Conservation (phyloP, 1,284 basidiomycete genomes). For the Anthracocystis setariae region DNA sequence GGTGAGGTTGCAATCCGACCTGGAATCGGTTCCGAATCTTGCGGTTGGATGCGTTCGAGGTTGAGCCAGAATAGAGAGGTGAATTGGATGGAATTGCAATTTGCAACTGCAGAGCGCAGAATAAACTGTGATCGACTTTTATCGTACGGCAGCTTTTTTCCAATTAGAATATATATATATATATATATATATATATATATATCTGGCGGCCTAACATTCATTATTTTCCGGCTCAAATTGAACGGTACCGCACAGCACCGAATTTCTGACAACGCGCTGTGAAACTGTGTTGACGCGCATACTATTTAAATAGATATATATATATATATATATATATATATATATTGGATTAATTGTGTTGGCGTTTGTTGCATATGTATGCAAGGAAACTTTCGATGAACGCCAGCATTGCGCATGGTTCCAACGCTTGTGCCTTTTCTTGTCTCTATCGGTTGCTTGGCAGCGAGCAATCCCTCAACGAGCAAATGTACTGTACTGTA, state of each 20-base stretch:
- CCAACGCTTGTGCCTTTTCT: not conserved
- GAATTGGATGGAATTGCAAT: constrained; percentile 8
- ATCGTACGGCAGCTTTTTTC: constrained; percentile 8
- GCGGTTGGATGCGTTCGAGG: not conserved
- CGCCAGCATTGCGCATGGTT: constrained; percentile 6
- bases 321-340: too few relatives aligned
- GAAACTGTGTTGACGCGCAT: too few relatives aligned
- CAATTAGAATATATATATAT: not conserved
- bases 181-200: not conserved
- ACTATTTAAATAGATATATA: too few relatives aligned
- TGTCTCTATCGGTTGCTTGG: not conserved
- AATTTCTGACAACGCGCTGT: too few relatives aligned
- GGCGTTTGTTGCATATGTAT: constrained; percentile 7
- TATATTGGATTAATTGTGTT: constrained; percentile 5
- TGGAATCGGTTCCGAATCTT: constrained; percentile 17
- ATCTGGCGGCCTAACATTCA: too few relatives aligned
- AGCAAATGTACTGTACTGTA: too few relatives aligned
- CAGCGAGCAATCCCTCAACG: too few relatives aligned
- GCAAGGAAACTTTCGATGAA: constrained; percentile 42
- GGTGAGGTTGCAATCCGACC: constrained; percentile 13
- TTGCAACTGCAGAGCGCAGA: constrained; percentile 5
- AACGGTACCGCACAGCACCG: too few relatives aligned
- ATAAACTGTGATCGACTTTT: constrained; percentile 12
- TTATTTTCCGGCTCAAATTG: too few relatives aligned
- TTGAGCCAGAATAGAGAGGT: not conserved